Base-by-base conservation (phyloP, 495 filamentous ascomycete genomes). In the Aspergillus sclerotioniger region DNA sequence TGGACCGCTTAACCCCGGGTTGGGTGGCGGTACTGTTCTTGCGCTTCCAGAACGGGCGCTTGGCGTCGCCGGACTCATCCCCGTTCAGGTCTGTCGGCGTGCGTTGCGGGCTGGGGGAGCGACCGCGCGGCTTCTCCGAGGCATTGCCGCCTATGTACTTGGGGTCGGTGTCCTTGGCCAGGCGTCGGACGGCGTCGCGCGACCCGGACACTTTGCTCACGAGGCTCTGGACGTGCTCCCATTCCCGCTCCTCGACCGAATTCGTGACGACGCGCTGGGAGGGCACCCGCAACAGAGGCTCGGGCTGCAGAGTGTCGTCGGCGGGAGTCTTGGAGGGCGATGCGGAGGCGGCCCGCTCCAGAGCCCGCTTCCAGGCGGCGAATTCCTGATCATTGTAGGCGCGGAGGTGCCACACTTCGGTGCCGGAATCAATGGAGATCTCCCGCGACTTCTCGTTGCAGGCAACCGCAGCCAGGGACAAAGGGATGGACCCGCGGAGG, bases 391-490 rank as follows among this genome's bases (percentile, higher is more conserved):
- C 81, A 60, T 88, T 93, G 25, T 79, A 81, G 20, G 93, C 91
- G 59, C 86, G 86, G n/a, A 98, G 78, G 76, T 97, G 94, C 94
- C 94, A 98, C 9, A 98, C 82, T 70, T 98, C 94, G 6, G 93
- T 92, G 0, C 94, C 94, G 0, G 95, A 98, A 65, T 98, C 94
- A 50, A 98, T 91, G 13, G 90, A 96, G 28, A 98, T 96, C 74
- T 98, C 92, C 50, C 91, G 83, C 44, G 88, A 82, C 64, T 86
- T 84, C 63, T 91, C 90, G 64, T 94, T 92, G 16, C 91, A 91
- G 2, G 90, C 88, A 29, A 98, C 88, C 3, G 90, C 94, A 16
- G 94, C 95, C 57, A 98, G 72, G 19, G 90, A 90, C 13, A 98
- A 81, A 5, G 94, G 94, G 55, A 98, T 95, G 20, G 95, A 90